Evolutionary conservation across 164 flowering plant species (phyloP).

Genomic region (Sextonia rubra): DNA sequence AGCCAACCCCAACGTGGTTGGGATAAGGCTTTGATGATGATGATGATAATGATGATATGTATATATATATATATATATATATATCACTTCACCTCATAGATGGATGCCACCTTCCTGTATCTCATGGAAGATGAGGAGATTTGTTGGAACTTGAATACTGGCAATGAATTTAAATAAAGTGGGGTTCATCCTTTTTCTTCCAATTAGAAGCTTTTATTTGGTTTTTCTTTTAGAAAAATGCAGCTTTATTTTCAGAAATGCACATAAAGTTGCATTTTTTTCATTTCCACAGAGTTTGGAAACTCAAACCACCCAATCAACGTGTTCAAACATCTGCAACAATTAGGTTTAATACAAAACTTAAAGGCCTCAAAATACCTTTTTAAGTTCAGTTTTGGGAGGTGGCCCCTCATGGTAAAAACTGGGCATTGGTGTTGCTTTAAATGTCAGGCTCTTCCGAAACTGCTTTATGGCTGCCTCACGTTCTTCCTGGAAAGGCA

Average conservation of each 20-base stretch:
- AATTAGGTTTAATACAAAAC: no score
- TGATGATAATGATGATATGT: no score
- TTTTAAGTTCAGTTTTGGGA: slow-evolving; percentile 80
- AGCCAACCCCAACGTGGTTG: no score
- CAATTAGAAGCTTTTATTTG: not conserved
- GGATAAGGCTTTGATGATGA: no score
- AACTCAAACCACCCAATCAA: not conserved
- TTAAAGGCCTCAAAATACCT: slow-evolving; percentile 42
- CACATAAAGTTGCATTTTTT: not conserved
- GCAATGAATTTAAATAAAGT: no score
- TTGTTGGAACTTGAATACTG: no score
- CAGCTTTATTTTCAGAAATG: not conserved
- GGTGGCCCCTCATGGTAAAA: slow-evolving; percentile 92
- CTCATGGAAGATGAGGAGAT: no score
- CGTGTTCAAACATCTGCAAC: not conserved
- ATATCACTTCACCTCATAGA: no score
- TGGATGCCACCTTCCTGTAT: no score
- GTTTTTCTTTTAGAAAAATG: not conserved
- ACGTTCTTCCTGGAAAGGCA: slow-evolving; percentile 64
- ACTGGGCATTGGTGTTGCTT: slow-evolving; percentile 90
- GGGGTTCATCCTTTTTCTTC: no score
- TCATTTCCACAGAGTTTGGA: not conserved
- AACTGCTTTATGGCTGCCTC: slow-evolving; percentile 81
- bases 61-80: no score
- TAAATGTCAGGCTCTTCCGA: slow-evolving; percentile 65